A percentile compares a stretch with the other conserved stretches of the same genome.
Conservation (phyloP, 2,329 filamentous ascomycete genomes). For the Sclerotinia trifoliorum region DNA sequence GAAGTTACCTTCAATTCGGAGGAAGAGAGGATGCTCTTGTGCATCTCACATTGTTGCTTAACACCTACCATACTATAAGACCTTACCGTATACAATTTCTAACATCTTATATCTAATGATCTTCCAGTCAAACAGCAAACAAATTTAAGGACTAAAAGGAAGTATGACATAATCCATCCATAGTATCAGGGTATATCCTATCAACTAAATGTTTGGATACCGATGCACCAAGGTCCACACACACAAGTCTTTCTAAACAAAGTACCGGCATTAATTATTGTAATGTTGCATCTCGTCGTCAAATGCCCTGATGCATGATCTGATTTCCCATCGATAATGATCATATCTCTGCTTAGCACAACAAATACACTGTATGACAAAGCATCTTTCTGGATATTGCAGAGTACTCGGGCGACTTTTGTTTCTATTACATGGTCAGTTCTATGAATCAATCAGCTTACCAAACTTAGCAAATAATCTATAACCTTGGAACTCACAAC, state of each 20-base stretch:
- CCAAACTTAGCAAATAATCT: background rate
- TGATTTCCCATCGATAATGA: background rate
- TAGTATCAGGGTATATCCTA: too few species aligned
- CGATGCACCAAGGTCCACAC: background rate
- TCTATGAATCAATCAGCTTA: background rate
- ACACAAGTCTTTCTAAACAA: background rate
- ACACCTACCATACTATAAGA: background rate
- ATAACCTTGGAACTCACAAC: background rate
- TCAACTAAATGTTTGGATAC: background rate
- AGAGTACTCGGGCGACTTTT: background rate
- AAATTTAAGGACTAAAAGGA: background rate
- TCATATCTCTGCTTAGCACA: background rate
- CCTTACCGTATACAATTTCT: background rate
- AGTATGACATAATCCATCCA: background rate
- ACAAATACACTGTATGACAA: slow-evolving; percentile 2
- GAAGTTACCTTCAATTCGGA: background rate
- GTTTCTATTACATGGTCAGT: background rate
- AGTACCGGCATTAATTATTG: background rate
- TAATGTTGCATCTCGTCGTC: background rate
- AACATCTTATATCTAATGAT: background rate
- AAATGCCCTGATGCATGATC: slow-evolving; percentile 8
- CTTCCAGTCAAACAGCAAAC: background rate
- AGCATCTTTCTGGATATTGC: slow-evolving; percentile 1
- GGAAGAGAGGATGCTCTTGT: background rate
- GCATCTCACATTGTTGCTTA: slow-evolving; percentile 1